Conservation (phyloP, 495 filamentous ascomycete species). For the Achaetomiella virescens region DNA sequence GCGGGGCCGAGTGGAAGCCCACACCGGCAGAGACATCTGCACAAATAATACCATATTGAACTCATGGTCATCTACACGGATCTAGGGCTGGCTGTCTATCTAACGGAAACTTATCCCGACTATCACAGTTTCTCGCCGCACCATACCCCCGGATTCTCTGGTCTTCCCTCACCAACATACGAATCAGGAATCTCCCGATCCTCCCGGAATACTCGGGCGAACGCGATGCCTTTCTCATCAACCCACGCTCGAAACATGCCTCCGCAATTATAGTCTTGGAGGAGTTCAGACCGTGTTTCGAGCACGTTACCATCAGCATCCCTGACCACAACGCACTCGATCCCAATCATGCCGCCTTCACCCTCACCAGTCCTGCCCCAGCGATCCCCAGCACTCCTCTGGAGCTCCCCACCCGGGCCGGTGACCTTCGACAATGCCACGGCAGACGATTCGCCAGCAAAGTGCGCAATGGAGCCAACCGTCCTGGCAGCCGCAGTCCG, state of each 20-base stretch:
- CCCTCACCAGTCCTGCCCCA: constrained; percentile 78
- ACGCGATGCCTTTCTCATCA: constrained; percentile 54
- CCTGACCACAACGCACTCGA: constrained; percentile 54
- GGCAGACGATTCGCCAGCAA: constrained; percentile 37
- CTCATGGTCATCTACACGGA: not conserved
- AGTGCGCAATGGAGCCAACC: constrained; percentile 66
- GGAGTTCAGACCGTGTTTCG: constrained; percentile 41
- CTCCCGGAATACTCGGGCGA: constrained; percentile 55
- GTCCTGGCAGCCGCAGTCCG: constrained; percentile 65
- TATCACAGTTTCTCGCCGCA: constrained; percentile 15
- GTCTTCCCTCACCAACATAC: constrained; percentile 13
- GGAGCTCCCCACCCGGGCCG: constrained; percentile 67
- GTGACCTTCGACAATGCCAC: constrained; percentile 55
- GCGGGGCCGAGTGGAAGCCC: constrained; percentile 14
- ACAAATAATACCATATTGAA: constrained; percentile 26
- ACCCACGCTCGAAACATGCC: constrained; percentile 86
- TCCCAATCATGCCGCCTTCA: constrained; percentile 80
- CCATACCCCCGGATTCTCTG: constrained; percentile 4
- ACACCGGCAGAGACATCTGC: constrained; percentile 16
- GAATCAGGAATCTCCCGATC: constrained; percentile 22
- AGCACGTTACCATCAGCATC: constrained; percentile 38
- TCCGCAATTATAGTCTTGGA: constrained; percentile 77
- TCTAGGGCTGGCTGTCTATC: not conserved
- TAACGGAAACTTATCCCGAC: constrained; percentile 2
- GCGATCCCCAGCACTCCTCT: constrained; percentile 65